These are phyloP conservation scores for Kluyveromyces sp. DNA, from an alignment of 1,139 yeast species.

Conservation along the genomic window DNA sequence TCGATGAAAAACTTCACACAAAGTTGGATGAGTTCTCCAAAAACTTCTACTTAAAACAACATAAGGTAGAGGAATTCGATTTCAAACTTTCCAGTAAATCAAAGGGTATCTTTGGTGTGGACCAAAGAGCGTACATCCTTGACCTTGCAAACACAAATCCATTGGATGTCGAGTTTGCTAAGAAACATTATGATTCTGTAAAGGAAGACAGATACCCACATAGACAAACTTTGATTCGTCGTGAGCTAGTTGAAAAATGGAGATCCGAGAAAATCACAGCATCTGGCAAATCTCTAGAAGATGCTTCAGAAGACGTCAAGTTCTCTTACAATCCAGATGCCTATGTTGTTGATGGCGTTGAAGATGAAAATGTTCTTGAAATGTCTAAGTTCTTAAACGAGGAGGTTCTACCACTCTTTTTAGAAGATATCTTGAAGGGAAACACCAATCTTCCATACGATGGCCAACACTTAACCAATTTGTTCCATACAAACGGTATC, in stretches of 20 bases:
- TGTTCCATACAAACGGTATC: conserved; percentile 76
- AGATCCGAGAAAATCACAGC: conserved; percentile 64
- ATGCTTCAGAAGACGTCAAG: conserved; percentile 49
- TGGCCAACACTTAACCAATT: conserved; percentile 62
- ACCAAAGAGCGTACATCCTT: conserved; percentile 74
- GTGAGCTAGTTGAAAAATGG: conserved; percentile 89
- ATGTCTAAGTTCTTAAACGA: conserved; percentile 57
- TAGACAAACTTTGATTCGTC: conserved; percentile 67
- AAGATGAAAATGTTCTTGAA: conserved; percentile 55
- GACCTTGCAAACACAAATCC: conserved; percentile 85
- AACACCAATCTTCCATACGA: conserved; percentile 64
- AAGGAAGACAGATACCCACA: conserved; percentile 63
- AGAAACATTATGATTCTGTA: conserved; percentile 39
- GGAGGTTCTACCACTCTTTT: conserved; percentile 55
- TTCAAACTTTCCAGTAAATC: conserved; percentile 68
- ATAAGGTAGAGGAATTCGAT: conserved; percentile 45
- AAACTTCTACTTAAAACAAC: conserved; percentile 71
- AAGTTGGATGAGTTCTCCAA: conserved; percentile 60
- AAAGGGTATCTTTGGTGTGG: conserved; percentile 82
- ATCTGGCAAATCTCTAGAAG: conserved; percentile 34
- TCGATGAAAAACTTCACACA: conserved; percentile 44
- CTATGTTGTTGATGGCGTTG: conserved; percentile 46
- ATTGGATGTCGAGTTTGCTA: conserved; percentile 69
- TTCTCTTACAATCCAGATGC: conserved; percentile 76
- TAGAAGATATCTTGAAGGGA: conserved; percentile 41